Evolutionary conservation across 2,329 filamentous ascomycete species (phyloP).

Genomic region (Pseudogymnoascus sp.): DNA sequence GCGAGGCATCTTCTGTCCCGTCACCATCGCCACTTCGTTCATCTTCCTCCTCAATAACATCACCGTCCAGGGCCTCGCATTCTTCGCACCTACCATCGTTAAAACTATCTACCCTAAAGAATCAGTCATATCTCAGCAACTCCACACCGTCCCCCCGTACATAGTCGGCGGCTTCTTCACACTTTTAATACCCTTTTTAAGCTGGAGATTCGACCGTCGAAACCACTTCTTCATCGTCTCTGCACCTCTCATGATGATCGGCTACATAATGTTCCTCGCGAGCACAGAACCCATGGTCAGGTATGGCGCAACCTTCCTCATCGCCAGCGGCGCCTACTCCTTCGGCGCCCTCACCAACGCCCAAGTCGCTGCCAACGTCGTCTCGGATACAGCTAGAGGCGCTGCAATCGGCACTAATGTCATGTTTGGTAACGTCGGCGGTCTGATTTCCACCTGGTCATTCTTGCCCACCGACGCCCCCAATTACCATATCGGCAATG

Average conservation of each 20-base stretch:
- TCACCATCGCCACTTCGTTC: conserved; percentile 49
- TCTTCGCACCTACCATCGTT: conserved; percentile 62
- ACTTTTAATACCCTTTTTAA: conserved; percentile 52
- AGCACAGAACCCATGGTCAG: conserved; percentile 45
- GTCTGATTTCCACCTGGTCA: conserved; percentile 58
- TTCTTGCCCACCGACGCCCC: conserved; percentile 59
- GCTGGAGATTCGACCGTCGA: conserved; percentile 54
- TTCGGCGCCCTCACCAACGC: conserved; percentile 61
- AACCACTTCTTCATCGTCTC: conserved; percentile 54
- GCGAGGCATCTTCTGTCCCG: conserved; percentile 57
- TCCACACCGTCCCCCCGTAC: conserved; percentile 66
- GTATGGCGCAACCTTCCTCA: conserved; percentile 66
- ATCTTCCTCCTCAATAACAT: conserved; percentile 43
- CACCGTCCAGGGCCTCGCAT: conserved; percentile 61
- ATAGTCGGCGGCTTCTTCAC: conserved; percentile 63
- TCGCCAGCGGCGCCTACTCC: conserved; percentile 57
- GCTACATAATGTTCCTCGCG: conserved; percentile 66
- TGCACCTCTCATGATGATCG: conserved; percentile 59
- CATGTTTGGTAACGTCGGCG: conserved; percentile 69
- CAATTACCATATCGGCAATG: conserved; percentile 64
- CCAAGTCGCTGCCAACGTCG: conserved; percentile 62
- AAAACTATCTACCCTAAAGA: conserved; percentile 57
- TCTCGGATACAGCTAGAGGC: conserved; percentile 62
- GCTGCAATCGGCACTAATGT: conserved; percentile 61
- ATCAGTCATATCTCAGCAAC: conserved; percentile 56